A percentile compares a stretch with the other conserved stretches of the same genome.
These are phyloP conservation scores for Lasiodiplodia hormozganensis DNA, from an alignment of 2,329 filamentous ascomycete genomes.

Conservation along the genomic window DNA sequence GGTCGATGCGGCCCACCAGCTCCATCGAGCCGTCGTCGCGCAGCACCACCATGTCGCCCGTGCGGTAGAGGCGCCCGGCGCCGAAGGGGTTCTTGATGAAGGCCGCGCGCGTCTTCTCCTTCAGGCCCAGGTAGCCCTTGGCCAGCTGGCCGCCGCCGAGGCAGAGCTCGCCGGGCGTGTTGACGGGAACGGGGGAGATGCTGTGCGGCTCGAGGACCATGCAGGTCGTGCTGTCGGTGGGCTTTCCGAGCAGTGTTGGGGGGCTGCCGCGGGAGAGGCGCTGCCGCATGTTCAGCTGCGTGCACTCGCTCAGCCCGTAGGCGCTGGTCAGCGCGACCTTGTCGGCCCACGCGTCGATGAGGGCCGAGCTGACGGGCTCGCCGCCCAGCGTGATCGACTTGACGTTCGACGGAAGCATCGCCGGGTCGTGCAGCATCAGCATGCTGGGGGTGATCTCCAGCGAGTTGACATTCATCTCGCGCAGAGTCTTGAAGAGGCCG, in stretches of 20 bases:
- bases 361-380: slow-evolving; percentile 43
- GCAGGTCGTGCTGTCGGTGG: not conserved
- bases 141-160: slow-evolving; percentile 58
- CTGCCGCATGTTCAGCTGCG: slow-evolving; percentile 8
- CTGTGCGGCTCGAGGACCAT: slow-evolving; percentile 29
- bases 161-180: slow-evolving; percentile 69
- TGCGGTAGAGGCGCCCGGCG: slow-evolving; percentile 23
- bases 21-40: slow-evolving; percentile 26
- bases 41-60: slow-evolving; percentile 23
- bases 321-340: slow-evolving; percentile 45
- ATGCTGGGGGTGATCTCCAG: slow-evolving; percentile 54
- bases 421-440: slow-evolving; percentile 39
- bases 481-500: slow-evolving; percentile 55
- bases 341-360: slow-evolving; percentile 47
- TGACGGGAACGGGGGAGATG: slow-evolving; percentile 17
- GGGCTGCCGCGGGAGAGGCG: not conserved
- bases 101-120: slow-evolving; percentile 7
- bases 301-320: slow-evolving; percentile 50
- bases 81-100: slow-evolving; percentile 32
- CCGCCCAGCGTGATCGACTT: slow-evolving; percentile 45
- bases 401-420: slow-evolving; percentile 29
- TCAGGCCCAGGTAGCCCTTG: slow-evolving; percentile 28
- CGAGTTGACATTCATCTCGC: slow-evolving; percentile 59
- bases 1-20: slow-evolving; percentile 29
- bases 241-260: not conserved